A percentile compares a stretch with the other conserved stretches of the same genome.
Conservation (phyloP, 768 basidiomycete genomes). For the Phlebiopsis flavidoalba region DNA sequence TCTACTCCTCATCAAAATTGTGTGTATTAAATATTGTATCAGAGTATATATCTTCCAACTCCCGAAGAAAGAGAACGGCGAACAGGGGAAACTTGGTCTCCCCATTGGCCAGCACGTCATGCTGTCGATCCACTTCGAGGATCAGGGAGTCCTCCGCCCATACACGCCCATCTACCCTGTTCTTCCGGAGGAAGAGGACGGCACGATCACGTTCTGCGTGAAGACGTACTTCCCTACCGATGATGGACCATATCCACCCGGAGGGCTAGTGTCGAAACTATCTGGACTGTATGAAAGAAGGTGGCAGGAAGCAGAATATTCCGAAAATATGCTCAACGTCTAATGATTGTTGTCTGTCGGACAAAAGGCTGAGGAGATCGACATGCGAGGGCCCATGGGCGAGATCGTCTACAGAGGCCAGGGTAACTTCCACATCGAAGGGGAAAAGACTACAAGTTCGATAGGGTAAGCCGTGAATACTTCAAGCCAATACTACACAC, state of each 20-base stretch:
- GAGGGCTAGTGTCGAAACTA: constrained; percentile 19
- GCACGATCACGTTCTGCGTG: constrained; percentile 19
- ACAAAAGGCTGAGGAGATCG: constrained; percentile 19
- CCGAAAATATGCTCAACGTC: neutral
- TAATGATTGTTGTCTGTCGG: neutral
- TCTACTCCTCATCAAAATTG: neutral
- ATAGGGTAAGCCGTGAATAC: constrained; percentile 1
- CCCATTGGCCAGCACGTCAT: constrained; percentile 18
- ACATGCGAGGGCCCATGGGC: constrained; percentile 17
- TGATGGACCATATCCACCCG: constrained; percentile 15
- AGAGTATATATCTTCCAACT: constrained; percentile 18
- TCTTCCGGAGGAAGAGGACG: constrained; percentile 18
- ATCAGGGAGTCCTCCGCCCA: constrained; percentile 17
- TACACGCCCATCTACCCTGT: constrained; percentile 19
- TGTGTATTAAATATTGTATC: too few species aligned
- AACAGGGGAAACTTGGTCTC: constrained; percentile 13
- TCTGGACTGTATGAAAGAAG: constrained; percentile 17
- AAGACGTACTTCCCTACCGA: constrained; percentile 19
- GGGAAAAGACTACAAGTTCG: constrained; percentile 16
- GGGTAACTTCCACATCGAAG: constrained; percentile 16
- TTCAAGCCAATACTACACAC: neutral
- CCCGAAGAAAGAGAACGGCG: constrained; percentile 12
- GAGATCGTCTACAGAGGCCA: constrained; percentile 17
- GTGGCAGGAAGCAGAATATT: constrained; percentile 8
- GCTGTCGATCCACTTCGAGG: constrained; percentile 18